Base-by-base conservation (phyloP, 1,139 yeast species). In the Geotrichum restrictum region DNA sequence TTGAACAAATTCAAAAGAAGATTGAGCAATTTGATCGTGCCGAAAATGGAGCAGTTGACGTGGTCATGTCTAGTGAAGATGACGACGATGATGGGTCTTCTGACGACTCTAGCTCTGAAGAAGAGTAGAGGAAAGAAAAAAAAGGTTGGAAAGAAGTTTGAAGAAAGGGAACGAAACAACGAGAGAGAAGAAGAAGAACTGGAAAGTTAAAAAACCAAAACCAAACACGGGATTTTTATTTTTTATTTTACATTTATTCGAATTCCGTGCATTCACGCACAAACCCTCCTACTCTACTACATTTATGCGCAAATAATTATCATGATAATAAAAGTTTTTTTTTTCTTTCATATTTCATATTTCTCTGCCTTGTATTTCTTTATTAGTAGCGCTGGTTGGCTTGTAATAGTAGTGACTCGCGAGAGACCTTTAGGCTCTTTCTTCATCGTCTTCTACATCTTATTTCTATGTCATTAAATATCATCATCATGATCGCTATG, bases 1-100 rank as follows among this genome's bases (percentile, higher is more conserved):
- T 91, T 65, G 95, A 87, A 65, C 85, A 83, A 64, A 79, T 91
- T 68, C 86, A 86, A 70, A 82, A 83, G 67, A 93, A 88, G 71
- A 75, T 91, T 61, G 88, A 87, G 56, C 82, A 87, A 63, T 83
- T 89, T 66, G 88, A 86, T 59, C 80, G 60, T 51, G 63, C 57
- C 27, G 60, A 61, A 48, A 65, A 60, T 49, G 63, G 60, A 7
- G 54, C 51, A 16, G 58, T 52, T 21, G 55, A 52, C 16, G 64
- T 49, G 18, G 46, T 50, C 38, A 66, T 64, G 36, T 63, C 62
- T 19, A 61, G 56, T 10, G 56, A 48, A 5, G 59, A 51, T 14
- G 59, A 55, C 38, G 61, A 62, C 48, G 67, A 52, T 29, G 57
- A 59, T 37, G 57, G 56, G 10, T 41, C 52, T n/a, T 49, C 53